Conservation (phyloP, 148 eudicot species). For the Diospyros lotus region DNA sequence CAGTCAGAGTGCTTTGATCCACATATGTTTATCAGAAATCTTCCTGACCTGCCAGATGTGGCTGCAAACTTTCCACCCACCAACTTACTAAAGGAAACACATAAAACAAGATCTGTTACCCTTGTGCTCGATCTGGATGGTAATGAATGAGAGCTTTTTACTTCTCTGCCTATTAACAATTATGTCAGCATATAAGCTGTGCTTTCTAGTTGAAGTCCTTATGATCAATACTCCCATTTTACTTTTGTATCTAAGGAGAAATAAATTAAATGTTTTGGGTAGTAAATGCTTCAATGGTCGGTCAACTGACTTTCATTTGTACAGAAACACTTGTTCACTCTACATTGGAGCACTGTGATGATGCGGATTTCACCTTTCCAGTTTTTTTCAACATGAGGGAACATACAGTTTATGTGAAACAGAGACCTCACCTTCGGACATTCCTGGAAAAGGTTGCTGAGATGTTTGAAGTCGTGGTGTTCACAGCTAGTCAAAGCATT, state of each 20-base stretch:
- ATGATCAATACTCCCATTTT: background rate
- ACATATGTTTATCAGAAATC: constrained; percentile 62
- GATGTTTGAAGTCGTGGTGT: constrained; percentile 84
- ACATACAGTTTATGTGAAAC: constrained; percentile 75
- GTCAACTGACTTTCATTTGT: constrained; percentile 11
- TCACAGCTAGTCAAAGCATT: constrained; percentile 97
- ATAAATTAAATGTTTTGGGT: background rate
- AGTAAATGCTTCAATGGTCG: constrained; percentile 5
- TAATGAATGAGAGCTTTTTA: constrained; percentile 26
- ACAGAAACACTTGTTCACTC: constrained; percentile 98
- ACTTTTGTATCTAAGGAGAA: background rate
- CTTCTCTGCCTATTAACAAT: background rate
- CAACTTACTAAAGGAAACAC: constrained; percentile 37
- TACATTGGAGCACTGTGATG: constrained; percentile 73
- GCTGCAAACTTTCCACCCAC: constrained; percentile 34
- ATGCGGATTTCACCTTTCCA: constrained; percentile 79
- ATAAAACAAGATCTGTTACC: constrained; percentile 54
- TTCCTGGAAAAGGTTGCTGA: constrained; percentile 82
- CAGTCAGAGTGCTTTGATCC: constrained; percentile 72
- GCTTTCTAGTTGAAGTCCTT: background rate
- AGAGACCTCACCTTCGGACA: constrained; percentile 76
- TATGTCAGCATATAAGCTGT: background rate
- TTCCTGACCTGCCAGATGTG: constrained; percentile 66
- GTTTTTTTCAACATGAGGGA: constrained; percentile 81
- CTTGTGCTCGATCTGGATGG: constrained; percentile 97